Conservation (phyloP, 495 filamentous ascomycete species). For the Lasiosphaeria miniovina region DNA sequence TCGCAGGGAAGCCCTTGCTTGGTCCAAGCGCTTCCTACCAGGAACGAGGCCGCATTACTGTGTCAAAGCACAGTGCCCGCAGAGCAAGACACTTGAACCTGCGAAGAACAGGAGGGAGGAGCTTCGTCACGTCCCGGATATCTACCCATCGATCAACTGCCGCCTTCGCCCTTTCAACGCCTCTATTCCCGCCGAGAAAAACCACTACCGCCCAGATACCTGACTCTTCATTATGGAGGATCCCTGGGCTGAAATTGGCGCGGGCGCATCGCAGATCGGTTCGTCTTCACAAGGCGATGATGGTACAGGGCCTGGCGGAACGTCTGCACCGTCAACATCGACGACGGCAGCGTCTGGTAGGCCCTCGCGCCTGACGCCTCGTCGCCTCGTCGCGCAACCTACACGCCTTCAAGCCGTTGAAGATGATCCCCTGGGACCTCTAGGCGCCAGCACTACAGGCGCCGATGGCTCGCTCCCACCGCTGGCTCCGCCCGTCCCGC, state of each 20-base stretch:
- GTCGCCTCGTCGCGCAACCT: slow-evolving; percentile 75
- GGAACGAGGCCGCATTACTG: not conserved
- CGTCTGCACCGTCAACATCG: slow-evolving; percentile 31
- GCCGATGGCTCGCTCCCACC: slow-evolving; percentile 37
- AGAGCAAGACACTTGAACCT: too few species aligned
- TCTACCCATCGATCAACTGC: not conserved
- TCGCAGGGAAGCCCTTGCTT: slow-evolving; percentile 22
- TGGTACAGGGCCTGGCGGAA: slow-evolving; percentile 6
- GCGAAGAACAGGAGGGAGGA: not conserved
- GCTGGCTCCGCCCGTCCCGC: slow-evolving; percentile 69
- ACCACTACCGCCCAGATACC: not conserved
- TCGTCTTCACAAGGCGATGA: slow-evolving; percentile 22
- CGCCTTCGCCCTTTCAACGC: not conserved
- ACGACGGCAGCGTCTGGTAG: slow-evolving; percentile 36
- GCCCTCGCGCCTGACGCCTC: slow-evolving; percentile 49
- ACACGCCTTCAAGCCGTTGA: slow-evolving; percentile 85
- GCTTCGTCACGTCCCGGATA: not conserved
- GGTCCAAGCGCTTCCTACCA: slow-evolving; percentile 1
- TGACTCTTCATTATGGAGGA: slow-evolving; percentile 22
- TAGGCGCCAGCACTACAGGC: slow-evolving; percentile 66
- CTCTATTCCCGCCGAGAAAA: not conserved
- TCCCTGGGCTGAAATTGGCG: slow-evolving; percentile 36
- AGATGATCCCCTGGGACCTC: slow-evolving; percentile 80
- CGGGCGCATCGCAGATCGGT: slow-evolving; percentile 12
- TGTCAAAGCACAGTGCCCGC: not conserved